Percentiles rank a stretch among this genome's conserved stretches.
These are phyloP conservation scores for Microbotryum saponariae DNA, from an alignment of 1,284 basidiomycete species.

Conservation along the genomic window DNA sequence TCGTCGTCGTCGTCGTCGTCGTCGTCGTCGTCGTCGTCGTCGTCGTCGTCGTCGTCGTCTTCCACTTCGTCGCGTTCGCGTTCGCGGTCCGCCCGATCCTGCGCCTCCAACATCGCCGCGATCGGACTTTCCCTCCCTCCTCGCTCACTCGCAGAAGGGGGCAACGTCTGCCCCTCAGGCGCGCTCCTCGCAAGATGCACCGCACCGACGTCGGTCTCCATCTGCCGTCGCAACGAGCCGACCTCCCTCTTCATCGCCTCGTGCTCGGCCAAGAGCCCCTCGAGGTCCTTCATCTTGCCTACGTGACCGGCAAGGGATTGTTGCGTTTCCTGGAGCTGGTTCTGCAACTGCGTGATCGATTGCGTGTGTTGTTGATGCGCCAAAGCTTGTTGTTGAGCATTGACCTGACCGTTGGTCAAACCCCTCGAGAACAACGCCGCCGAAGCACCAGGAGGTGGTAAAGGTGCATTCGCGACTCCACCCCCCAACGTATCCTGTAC, in stretches of 20 bases:
- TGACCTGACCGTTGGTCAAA: not conserved
- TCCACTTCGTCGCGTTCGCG: constrained; percentile 44
- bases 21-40: constrained; percentile 42
- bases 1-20: too few relatives aligned
- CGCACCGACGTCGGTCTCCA: constrained; percentile 37
- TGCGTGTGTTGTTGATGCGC: constrained; percentile 26
- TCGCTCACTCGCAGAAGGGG: not conserved
- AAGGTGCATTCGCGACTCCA: constrained; percentile 49
- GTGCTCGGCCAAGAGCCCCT: constrained; percentile 71
- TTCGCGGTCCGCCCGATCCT: constrained; percentile 37
- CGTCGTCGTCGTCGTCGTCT: constrained; percentile 31
- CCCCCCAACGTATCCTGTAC: constrained; percentile 89
- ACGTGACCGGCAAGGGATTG: constrained; percentile 67
- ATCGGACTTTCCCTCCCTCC: constrained; percentile 27
- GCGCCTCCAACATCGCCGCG: constrained; percentile 28
- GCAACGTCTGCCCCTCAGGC: not conserved
- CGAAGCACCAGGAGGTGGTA: constrained; percentile 22
- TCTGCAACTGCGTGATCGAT: constrained; percentile 61
- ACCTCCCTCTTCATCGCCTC: constrained; percentile 79
- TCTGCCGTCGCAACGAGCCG: constrained; percentile 42
- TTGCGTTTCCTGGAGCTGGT: constrained; percentile 79
- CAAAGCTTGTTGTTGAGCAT: not conserved
- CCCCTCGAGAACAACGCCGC: constrained; percentile 1
- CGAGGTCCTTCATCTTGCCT: constrained; percentile 76
- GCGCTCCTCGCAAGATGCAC: constrained; percentile 18